Conservation (phyloP, 148 eudicot species). For the Nyssa sinensis region DNA sequence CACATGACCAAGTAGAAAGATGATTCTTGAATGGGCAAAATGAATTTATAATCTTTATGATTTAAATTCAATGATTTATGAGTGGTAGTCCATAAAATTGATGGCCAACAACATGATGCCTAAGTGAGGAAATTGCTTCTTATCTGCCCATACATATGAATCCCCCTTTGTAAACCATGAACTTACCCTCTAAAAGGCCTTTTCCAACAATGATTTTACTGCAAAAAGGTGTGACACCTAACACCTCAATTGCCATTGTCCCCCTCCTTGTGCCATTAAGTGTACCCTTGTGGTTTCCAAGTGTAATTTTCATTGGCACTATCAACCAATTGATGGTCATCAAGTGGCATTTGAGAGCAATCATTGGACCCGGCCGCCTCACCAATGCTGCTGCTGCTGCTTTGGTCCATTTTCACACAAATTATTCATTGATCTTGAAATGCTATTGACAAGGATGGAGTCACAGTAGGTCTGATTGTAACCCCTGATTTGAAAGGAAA, state of each 20-base stretch:
- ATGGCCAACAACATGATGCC: constrained; percentile 73
- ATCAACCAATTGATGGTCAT: constrained; percentile 5
- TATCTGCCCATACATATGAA: constrained; percentile 44
- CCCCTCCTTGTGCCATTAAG: neutral
- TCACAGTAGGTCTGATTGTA: too few species aligned
- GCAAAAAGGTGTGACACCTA: constrained; percentile 38
- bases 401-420: too few species aligned
- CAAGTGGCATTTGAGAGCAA: constrained; percentile 11
- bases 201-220: constrained; percentile 51
- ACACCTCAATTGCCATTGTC: constrained; percentile 17
- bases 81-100: neutral
- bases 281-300: constrained; percentile 1
- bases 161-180: constrained; percentile 12
- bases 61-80: neutral
- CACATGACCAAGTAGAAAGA: too few species aligned
- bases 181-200: constrained; percentile 19
- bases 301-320: constrained; percentile 4
- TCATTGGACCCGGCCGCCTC: neutral
- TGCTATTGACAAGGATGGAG: too few species aligned
- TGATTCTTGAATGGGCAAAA: constrained; percentile 13
- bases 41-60: constrained; percentile 30
- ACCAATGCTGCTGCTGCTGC: neutral
- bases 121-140: constrained; percentile 40
- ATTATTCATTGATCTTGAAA: too few species aligned
- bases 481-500: too few species aligned